Evolutionary conservation across 306 rosid genomes (phyloP).

Genomic region (Trichosanthes truncata): DNA sequence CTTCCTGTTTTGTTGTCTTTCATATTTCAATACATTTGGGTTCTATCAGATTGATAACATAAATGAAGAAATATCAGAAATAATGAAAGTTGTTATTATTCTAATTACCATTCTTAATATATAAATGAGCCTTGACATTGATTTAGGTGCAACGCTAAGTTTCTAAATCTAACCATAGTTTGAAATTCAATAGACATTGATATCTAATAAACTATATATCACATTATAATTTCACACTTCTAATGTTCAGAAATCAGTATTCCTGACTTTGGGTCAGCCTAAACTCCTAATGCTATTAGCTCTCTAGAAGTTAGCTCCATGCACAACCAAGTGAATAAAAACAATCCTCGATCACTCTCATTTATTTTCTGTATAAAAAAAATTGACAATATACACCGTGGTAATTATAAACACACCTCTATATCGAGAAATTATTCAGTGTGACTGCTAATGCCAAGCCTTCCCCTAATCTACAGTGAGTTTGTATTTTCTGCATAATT

Average conservation of each 20-base stretch:
- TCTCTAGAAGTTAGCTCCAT: conserved; percentile 2
- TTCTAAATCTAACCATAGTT: neutral
- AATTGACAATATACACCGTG: conserved; percentile 7
- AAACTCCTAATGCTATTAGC: neutral
- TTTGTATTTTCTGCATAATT: neutral
- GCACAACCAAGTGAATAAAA: conserved; percentile 4
- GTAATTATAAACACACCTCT: conserved; percentile 1
- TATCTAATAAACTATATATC: neutral
- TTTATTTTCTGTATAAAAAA: neutral
- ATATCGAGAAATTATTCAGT: neutral
- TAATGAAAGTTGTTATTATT: neutral
- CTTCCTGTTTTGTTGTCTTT: too few species aligned
- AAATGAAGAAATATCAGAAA: neutral
- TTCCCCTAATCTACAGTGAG: neutral
- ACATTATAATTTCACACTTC: neutral
- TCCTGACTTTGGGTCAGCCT: conserved; percentile 1
- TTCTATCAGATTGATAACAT: too few species aligned
- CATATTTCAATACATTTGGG: too few species aligned
- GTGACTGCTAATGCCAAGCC: neutral
- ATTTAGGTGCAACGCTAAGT: neutral
- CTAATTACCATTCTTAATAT: neutral
- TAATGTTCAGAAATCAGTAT: neutral
- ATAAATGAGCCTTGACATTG: neutral
- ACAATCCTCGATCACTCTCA: neutral
- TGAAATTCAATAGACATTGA: neutral